These are phyloP conservation scores for Nemania serpens DNA, from an alignment of 2,329 filamentous ascomycete species.

Conservation along the genomic window DNA sequence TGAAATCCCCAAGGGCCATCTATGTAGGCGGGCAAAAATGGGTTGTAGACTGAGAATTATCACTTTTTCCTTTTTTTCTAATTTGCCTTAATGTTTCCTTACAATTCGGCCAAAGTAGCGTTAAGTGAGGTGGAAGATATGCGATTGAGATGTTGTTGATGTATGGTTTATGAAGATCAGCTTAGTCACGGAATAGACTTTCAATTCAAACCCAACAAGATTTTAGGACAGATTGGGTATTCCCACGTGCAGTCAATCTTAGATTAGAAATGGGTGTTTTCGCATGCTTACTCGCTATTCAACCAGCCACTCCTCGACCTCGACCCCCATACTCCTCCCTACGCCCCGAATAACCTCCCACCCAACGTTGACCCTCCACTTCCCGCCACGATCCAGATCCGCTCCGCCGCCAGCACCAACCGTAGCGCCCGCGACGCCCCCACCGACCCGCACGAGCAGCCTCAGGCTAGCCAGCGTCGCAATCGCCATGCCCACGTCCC, in stretches of 20 bases:
- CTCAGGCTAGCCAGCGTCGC: conserved; percentile 74
- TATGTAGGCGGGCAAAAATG: too few relatives aligned
- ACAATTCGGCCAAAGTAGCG: not conserved
- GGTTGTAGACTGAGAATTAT: not conserved
- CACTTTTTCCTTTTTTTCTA: not conserved
- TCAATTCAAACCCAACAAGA: not conserved
- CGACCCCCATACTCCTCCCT: conserved; percentile 75
- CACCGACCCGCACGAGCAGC: conserved; percentile 69
- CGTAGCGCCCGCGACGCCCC: conserved; percentile 73
- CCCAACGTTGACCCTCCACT: conserved; percentile 78
- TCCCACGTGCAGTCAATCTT: too few relatives aligned
- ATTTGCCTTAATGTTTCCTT: not conserved
- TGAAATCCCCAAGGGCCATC: too few relatives aligned
- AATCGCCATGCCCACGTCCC: conserved; percentile 66
- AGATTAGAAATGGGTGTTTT: too few relatives aligned
- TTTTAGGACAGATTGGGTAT: not conserved
- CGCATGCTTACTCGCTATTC: conserved; percentile 51
- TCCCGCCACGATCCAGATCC: conserved; percentile 72
- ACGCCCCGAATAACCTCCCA: conserved; percentile 77
- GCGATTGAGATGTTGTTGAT: not conserved
- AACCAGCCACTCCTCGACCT: conserved; percentile 76
- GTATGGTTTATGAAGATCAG: not conserved
- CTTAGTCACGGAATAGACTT: not conserved
- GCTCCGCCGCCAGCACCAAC: conserved; percentile 62
- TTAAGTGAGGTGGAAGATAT: conserved; percentile 11